Evolutionary conservation across 202 grass and related monocot genomes (phyloP).

Genomic region (Schoenoplectus tabernaemontani): DNA sequence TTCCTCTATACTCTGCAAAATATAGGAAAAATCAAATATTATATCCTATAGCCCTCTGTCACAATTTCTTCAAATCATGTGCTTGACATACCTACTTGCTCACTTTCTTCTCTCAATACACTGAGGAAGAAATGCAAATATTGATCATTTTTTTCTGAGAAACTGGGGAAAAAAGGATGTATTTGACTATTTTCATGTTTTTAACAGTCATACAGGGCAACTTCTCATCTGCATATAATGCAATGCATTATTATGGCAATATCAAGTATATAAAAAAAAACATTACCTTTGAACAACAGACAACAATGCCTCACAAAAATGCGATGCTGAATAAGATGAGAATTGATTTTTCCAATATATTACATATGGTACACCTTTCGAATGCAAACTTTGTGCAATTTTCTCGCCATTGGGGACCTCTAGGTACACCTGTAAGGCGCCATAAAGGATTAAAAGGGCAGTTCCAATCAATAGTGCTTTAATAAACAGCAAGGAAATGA

Average conservation of each 20-base stretch:
- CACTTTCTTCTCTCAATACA: background rate
- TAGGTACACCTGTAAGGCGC: slow-evolving; percentile 44
- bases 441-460: background rate
- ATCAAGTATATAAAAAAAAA: background rate
- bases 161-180: background rate
- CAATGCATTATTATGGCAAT: background rate
- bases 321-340: slow-evolving; percentile 48
- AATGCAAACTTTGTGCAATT: slow-evolving; percentile 50
- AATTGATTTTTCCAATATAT: slow-evolving; percentile 70
- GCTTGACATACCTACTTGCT: background rate
- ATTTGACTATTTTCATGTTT: background rate
- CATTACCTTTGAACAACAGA: slow-evolving; percentile 58
- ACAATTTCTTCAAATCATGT: background rate
- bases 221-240: background rate
- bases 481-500: background rate
- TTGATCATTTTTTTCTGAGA: no score
- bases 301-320: slow-evolving; percentile 54
- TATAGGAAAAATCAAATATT: background rate
- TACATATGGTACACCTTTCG: slow-evolving; percentile 55
- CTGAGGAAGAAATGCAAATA: no score
- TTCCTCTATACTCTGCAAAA: background rate
- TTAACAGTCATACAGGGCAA: background rate
- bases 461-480: slow-evolving; percentile 17
- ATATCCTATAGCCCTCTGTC: background rate
- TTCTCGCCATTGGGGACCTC: slow-evolving; percentile 59